phyloP scores from a whole-genome alignment of 371 early-diverging fungal species.

The Rhizopus sp. region DNA sequence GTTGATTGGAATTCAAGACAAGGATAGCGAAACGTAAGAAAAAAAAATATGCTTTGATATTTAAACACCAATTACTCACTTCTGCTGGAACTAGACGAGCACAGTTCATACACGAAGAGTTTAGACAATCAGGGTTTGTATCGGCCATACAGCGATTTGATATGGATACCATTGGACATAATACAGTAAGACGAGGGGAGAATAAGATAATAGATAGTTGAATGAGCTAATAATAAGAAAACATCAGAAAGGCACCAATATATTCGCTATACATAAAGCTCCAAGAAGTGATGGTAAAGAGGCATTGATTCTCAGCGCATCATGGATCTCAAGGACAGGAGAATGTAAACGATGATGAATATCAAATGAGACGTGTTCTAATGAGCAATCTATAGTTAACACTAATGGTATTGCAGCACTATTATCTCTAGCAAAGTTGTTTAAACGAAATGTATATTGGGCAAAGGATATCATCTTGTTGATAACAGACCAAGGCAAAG shows the following conservation, averaged over 20 bases:
- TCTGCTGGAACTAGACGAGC: constrained; percentile 45
- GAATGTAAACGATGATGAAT: constrained; percentile 29
- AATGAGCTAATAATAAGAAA: constrained; percentile 4
- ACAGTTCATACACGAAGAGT: constrained; percentile 50
- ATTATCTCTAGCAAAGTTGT: constrained; percentile 75
- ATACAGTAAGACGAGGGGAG: constrained; percentile 11
- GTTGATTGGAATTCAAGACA: constrained; percentile 20
- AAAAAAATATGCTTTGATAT: not conserved
- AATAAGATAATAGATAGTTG: not conserved
- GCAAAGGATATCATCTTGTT: constrained; percentile 91
- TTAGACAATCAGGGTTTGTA: constrained; percentile 58
- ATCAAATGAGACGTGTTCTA: too few species aligned
- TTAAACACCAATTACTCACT: not conserved
- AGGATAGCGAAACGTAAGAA: constrained; percentile 31
- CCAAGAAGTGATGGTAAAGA: constrained; percentile 92
- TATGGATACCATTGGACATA: constrained; percentile 18
- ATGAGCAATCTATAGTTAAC: constrained; percentile 52
- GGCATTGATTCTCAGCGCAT: constrained; percentile 80
- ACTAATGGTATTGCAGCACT: constrained; percentile 74
- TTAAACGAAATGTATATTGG: constrained; percentile 83
- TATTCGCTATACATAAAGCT: constrained; percentile 84
- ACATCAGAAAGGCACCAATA: constrained; percentile 65
- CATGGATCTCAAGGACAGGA: constrained; percentile 69
- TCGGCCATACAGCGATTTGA: constrained; percentile 62
- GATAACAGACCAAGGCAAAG: constrained; percentile 73